Base-by-base conservation (phyloP, 768 basidiomycete species). In the Tulasnella sp. region DNA sequence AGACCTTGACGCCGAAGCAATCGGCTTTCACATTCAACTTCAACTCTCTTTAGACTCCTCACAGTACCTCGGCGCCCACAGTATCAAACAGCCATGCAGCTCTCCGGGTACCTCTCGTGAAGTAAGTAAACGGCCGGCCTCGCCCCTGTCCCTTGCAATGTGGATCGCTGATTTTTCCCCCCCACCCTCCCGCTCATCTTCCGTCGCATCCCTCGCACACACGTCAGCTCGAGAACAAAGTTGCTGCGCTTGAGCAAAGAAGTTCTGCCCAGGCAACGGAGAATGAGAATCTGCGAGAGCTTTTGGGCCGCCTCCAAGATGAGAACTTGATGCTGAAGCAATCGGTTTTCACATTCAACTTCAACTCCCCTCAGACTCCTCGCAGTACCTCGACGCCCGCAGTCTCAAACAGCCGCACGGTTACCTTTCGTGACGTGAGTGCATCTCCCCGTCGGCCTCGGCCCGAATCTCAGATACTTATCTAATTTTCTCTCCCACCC, bases 231-330 rank as follows among this genome's bases (percentile, higher is more conserved):
- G 97, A 99, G 82, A 94, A 96, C 82, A 90, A 96, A 82, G 90
- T 98, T 25, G 89, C 92, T 2, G 91, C 89, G 52, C 90, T 98
- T 31, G 94, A 96, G 81, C 89, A 90, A 5, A 92, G 93, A 83
- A 93, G 93, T 78, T 89, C 91, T 68, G 86, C 86, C 31, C 87
- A 91, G 0, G 84, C 84, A 75, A 84, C 90, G 31, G 96, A 97
- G 84, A 97, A 98, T 79, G 91, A 92, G 78, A 97, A 96, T 80
- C 86, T 97, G 31, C 90, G 93, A 67, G 95, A 96, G 81, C 87
- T 97, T 71, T 86, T 97, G 64, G 85, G 89, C 71, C 89, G 95
- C 15, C 85, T 98, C 1, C 96, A 96, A 81, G 89, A 89, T 75
- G 96, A 98, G 85, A 97, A 96, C 78, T 83, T 93, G 74, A 84